Base-by-base conservation (phyloP, 345 rosid genomes). In the Sapria himalayana region DNA sequence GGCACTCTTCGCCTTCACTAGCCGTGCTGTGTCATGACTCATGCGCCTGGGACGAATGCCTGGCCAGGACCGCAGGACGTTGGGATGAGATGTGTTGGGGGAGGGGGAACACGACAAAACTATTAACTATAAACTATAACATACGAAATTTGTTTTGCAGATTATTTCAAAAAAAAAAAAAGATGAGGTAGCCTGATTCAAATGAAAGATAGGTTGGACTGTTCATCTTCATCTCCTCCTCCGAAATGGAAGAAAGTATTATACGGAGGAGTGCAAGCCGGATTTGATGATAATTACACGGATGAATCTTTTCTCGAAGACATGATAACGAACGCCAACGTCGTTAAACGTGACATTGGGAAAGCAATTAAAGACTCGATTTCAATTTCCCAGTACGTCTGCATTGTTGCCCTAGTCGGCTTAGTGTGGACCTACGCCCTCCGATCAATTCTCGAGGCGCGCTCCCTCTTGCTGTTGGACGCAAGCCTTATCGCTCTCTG, bases 181-280 rank as follows among this genome's bases (percentile, higher is more conserved):
- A n/a, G n/a, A n/a, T n/a, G n/a, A n/a, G n/a, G n/a, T n/a, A n/a
- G n/a, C n/a, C n/a, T n/a, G n/a, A n/a, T n/a, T n/a, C n/a, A n/a
- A n/a, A n/a, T n/a, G n/a, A n/a, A n/a, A n/a, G n/a, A n/a, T n/a
- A n/a, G n/a, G n/a, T n/a, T n/a, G n/a, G n/a, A n/a, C n/a, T n/a
- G n/a, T n/a, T n/a, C n/a, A n/a, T 54, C 52, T 43, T 53, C 48
- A 48, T 50, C 48, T 1, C 27, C 57, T 39, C 57, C 29, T 15
- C 66, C 62, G 15, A 72, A 56, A 60, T 89, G 98, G 98, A 73
- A 76, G 25, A 89, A 89, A 71, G 91, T 76, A 15, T 94, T 91
- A 0, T 82, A 72, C 40, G 94, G 94, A 59, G 93, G 93, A 44
- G 79, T 79, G 98, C 93, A 89, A 45, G 76, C 67, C n/a, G 95